phyloP scores from a whole-genome alignment of 1,284 basidiomycete genomes.

The Blastosporella zonata region DNA sequence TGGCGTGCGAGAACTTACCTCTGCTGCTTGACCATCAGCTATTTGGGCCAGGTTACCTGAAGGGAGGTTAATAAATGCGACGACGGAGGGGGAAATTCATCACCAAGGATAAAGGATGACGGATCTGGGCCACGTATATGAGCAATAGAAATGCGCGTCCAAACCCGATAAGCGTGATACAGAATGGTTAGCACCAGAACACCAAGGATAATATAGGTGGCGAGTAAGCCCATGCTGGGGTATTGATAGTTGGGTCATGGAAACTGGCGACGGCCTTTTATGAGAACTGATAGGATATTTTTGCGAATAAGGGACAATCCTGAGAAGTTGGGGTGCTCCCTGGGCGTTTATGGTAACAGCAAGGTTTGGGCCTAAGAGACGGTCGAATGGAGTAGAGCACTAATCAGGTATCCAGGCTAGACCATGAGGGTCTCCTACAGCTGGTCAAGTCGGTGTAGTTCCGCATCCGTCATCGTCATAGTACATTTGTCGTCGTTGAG shows the following conservation, averaged over 20 bases:
- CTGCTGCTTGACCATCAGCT: slow-evolving; percentile 27
- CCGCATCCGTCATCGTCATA: slow-evolving; percentile 1
- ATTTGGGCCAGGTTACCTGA: slow-evolving; percentile 32
- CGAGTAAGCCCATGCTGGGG: slow-evolving; percentile 8
- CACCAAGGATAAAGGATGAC: slow-evolving; percentile 33
- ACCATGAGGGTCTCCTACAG: background rate
- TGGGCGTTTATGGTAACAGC: background rate
- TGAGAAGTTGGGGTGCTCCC: background rate
- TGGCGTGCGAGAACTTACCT: slow-evolving; percentile 22
- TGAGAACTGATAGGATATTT: slow-evolving; percentile 1
- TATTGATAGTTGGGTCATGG: background rate
- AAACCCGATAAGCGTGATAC: slow-evolving; percentile 21
- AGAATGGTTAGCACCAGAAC: slow-evolving; percentile 1
- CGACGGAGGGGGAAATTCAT: background rate
- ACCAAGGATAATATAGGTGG: slow-evolving; percentile 2
- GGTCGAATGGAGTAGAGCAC: background rate
- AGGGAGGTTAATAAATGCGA: slow-evolving; percentile 18
- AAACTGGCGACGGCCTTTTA: slow-evolving; percentile 5
- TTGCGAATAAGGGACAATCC: background rate
- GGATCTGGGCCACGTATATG: slow-evolving; percentile 32
- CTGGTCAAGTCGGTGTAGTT: background rate
- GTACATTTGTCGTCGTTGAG: slow-evolving; percentile 14
- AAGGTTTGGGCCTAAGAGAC: background rate
- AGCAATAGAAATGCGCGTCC: slow-evolving; percentile 28
- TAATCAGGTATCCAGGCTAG: background rate